A percentile compares a stretch with the other conserved stretches of the same genome.
Conservation (phyloP, 768 basidiomycete genomes). For the Wakefieldia striispora region DNA sequence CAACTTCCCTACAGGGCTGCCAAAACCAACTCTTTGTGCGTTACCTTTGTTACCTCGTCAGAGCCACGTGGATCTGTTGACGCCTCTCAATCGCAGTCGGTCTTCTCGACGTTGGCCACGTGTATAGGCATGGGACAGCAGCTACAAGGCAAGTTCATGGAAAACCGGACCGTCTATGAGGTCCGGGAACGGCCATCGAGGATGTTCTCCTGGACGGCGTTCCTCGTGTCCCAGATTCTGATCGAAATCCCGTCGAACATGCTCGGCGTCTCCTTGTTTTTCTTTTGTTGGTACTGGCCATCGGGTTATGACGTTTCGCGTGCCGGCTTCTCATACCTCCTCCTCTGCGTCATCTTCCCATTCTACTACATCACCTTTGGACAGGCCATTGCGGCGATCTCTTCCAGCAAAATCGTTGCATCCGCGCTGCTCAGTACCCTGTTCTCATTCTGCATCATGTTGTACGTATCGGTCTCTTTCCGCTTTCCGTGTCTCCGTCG, state of each 20-base stretch:
- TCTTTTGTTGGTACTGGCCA: constrained; percentile 50
- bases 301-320: constrained; percentile 39
- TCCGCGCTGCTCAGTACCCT: constrained; percentile 37
- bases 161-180: constrained; percentile 55
- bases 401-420: constrained; percentile 39
- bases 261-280: constrained; percentile 38
- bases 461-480: constrained; percentile 30
- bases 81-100: constrained; percentile 32
- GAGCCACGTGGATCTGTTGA: not conserved
- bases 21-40: constrained; percentile 45
- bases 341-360: constrained; percentile 38
- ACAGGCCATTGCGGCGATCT: constrained; percentile 41
- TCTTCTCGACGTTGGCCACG: constrained; percentile 48
- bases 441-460: constrained; percentile 41
- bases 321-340: constrained; percentile 40
- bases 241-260: constrained; percentile 47
- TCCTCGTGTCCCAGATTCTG: constrained; percentile 52
- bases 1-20: constrained; percentile 37
- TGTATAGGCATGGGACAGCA: constrained; percentile 53
- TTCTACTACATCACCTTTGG: constrained; percentile 45
- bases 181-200: constrained; percentile 61
- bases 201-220: constrained; percentile 62
- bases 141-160: constrained; percentile 56
- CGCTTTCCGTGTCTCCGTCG: not conserved
- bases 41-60: not conserved